Percentiles rank a stretch among this genome's conserved stretches.
phyloP scores from a whole-genome alignment of 768 basidiomycete genomes.

The Tricholoma flavovirens region DNA sequence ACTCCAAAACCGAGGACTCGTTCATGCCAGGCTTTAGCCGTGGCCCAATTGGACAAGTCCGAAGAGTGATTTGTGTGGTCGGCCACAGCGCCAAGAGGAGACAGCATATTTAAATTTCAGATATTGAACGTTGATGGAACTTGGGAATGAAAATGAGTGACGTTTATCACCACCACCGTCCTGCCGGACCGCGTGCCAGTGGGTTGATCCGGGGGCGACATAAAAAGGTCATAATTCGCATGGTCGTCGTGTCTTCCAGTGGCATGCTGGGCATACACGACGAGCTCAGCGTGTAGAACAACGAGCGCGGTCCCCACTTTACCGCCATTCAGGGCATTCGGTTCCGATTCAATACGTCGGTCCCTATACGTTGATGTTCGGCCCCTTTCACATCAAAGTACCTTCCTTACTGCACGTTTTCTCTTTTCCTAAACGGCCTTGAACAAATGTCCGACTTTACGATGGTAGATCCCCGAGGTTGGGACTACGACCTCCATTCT shows the following conservation, averaged over 20 bases:
- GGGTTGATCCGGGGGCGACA: too few species aligned
- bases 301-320: neutral
- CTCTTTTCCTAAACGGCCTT: neutral
- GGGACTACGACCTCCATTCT: slow-evolving; percentile 78
- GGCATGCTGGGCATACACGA: neutral
- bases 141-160: too few species aligned
- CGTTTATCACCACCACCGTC: too few species aligned
- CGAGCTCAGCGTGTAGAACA: neutral
- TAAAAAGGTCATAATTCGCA: neutral
- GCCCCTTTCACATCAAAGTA: neutral
- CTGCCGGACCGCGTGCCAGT: too few species aligned
- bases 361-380: neutral
- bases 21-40: neutral
- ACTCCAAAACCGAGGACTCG: neutral
- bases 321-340: neutral
- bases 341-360: neutral
- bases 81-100: too few species aligned
- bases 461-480: slow-evolving; percentile 68
- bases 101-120: too few species aligned
- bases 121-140: too few species aligned
- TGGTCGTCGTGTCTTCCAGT: neutral
- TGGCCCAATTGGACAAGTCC: neutral
- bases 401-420: neutral
- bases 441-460: slow-evolving; percentile 63
- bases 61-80: too few species aligned